Conservation (phyloP, 2,329 filamentous ascomycete species). For the Penicillium sp. region DNA sequence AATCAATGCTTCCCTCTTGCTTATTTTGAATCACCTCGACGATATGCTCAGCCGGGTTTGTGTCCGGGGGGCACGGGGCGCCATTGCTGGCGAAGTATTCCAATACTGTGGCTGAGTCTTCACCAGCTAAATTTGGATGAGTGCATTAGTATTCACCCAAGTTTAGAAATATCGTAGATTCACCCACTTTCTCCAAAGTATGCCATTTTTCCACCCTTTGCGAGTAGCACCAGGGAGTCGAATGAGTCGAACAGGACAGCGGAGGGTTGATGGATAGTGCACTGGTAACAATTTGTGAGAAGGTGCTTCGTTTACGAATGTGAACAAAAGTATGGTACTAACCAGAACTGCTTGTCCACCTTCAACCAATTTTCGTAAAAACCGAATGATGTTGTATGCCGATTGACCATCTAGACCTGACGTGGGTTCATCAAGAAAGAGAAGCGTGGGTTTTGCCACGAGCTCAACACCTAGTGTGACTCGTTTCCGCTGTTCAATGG, state of each 20-base stretch:
- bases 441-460: constrained; percentile 57
- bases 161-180: neutral
- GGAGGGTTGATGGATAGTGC: constrained; percentile 67
- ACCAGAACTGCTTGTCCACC: constrained; percentile 65
- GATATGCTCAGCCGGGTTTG: constrained; percentile 52
- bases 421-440: constrained; percentile 60
- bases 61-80: constrained; percentile 49
- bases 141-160: neutral
- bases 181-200: constrained; percentile 58
- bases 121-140: constrained; percentile 21
- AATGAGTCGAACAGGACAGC: constrained; percentile 64
- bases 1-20: constrained; percentile 22
- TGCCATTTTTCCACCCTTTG: constrained; percentile 61
- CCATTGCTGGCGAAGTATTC: constrained; percentile 53
- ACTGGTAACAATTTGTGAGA: constrained; percentile 16
- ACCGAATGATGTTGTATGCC: constrained; percentile 54
- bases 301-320: neutral
- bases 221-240: constrained; percentile 61
- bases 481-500: constrained; percentile 63
- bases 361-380: constrained; percentile 62
- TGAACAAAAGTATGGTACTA: constrained; percentile 7
- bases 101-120: constrained; percentile 39
- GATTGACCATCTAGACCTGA: constrained; percentile 65
- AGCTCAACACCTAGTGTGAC: constrained; percentile 59
- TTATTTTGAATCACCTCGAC: constrained; percentile 35